Conservation (phyloP, 768 basidiomycete species). For the Amyloporia xantha region DNA sequence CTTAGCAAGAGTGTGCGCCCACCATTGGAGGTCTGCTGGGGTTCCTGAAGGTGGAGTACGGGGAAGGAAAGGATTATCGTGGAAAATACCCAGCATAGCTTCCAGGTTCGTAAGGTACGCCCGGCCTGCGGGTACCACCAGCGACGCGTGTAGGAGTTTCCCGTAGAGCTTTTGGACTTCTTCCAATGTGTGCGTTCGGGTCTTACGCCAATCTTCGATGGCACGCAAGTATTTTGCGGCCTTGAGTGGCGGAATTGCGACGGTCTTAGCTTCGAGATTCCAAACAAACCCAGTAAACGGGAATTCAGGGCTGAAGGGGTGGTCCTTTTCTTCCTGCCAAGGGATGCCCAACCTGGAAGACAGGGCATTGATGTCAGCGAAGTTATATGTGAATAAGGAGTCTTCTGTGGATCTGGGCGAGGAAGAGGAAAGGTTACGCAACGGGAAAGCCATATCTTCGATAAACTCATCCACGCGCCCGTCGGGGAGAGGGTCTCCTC, state of each 20-base stretch:
- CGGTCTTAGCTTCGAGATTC: conserved; percentile 12
- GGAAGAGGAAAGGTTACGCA: conserved; percentile 9
- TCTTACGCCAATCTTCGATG: conserved; percentile 7
- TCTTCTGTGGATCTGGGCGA: conserved; percentile 8
- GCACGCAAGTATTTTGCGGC: conserved; percentile 8
- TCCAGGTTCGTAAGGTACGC: too few species aligned
- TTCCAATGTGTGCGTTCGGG: conserved; percentile 4
- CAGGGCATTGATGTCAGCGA: conserved; percentile 18
- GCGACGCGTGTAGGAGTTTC: conserved; percentile 15
- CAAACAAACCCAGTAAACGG: conserved; percentile 21
- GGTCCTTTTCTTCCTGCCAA: conserved; percentile 19
- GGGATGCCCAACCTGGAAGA: conserved; percentile 16
- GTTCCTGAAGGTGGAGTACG: conserved; percentile 16
- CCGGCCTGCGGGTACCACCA: too few species aligned
- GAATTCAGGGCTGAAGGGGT: neutral
- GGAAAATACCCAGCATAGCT: too few species aligned
- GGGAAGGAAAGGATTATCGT: conserved; percentile 7
- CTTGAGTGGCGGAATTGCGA: conserved; percentile 7
- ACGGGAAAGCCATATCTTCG: too few species aligned
- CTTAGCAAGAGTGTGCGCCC: conserved; percentile 3
- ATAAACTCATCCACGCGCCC: too few species aligned
- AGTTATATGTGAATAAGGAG: conserved; percentile 10
- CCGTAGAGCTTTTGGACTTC: conserved; percentile 14
- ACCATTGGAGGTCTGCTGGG: too few species aligned
- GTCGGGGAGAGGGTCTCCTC: conserved; percentile 10